phyloP scores from a whole-genome alignment of 2,329 filamentous ascomycete genomes.

The Pseudopithomyces maydicus region DNA sequence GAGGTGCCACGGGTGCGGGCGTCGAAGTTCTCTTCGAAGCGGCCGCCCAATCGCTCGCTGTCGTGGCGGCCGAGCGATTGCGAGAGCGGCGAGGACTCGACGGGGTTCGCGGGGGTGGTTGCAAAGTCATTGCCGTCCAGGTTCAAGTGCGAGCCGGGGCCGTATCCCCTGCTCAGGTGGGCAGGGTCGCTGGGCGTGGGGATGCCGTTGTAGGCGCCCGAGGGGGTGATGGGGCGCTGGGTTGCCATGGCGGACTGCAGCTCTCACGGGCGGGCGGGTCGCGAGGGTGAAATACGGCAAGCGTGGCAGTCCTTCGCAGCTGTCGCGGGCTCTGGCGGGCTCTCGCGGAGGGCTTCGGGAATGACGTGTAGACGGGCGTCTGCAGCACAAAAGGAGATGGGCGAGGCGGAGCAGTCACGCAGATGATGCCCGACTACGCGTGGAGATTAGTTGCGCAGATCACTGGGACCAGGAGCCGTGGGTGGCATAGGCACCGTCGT shows the following conservation, averaged over 20 bases:
- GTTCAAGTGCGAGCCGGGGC: constrained; percentile 29
- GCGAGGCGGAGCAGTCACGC: neutral
- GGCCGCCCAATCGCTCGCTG: constrained; percentile 51
- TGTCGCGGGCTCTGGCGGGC: too few species aligned
- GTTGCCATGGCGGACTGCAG: constrained; percentile 26
- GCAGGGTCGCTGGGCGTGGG: constrained; percentile 41
- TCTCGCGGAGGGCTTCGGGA: constrained; percentile 1
- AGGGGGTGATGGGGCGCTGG: constrained; percentile 32
- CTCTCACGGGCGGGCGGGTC: neutral
- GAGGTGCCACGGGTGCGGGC: constrained; percentile 70
- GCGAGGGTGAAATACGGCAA: neutral
- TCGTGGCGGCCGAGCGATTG: constrained; percentile 34
- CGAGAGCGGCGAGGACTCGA: constrained; percentile 40
- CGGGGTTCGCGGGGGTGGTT: constrained; percentile 35
- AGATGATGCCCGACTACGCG: neutral
- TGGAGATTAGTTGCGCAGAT: constrained; percentile 3
- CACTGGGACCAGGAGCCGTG: neutral
- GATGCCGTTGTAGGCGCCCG: constrained; percentile 44
- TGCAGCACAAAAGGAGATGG: constrained; percentile 2
- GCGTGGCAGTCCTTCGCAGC: neutral
- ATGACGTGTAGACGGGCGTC: constrained; percentile 3
- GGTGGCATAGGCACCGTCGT: neutral
- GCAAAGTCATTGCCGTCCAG: constrained; percentile 47
- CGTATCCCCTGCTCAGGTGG: constrained; percentile 43
- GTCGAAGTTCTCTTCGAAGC: constrained; percentile 75